Conservation (phyloP, 2,329 filamentous ascomycete species). For the Ascochyta rabiei region DNA sequence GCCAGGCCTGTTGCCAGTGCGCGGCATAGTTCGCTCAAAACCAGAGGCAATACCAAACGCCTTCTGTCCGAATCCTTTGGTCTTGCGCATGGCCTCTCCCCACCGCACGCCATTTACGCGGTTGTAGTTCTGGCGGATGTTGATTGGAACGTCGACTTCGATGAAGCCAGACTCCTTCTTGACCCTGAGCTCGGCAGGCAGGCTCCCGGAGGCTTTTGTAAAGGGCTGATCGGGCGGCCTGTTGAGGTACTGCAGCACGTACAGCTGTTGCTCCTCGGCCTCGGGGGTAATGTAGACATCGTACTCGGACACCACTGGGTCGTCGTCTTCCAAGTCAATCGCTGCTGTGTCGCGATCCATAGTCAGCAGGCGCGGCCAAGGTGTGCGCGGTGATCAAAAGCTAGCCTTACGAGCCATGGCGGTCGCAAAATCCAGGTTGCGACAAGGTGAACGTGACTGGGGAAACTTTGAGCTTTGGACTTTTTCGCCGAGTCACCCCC, state of each 20-base stretch:
- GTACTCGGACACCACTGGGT: constrained; percentile 65
- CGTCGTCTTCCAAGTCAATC: constrained; percentile 50
- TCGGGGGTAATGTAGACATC: constrained; percentile 85
- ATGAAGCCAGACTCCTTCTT: constrained; percentile 84
- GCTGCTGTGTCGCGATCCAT: constrained; percentile 17
- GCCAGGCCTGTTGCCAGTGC: constrained; percentile 34
- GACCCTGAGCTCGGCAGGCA: constrained; percentile 76
- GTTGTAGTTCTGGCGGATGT: constrained; percentile 76
- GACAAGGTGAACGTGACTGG: constrained; percentile 11
- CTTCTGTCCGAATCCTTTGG: constrained; percentile 51
- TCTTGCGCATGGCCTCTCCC: constrained; percentile 73
- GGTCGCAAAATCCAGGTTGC: constrained; percentile 11
- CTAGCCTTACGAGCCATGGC: constrained; percentile 37
- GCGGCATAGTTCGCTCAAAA: constrained; percentile 47
- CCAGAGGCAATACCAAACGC: constrained; percentile 56
- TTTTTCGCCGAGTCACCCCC: not conserved
- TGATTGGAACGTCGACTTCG: constrained; percentile 88
- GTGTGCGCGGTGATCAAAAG: constrained; percentile 3
- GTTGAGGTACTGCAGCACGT: constrained; percentile 90
- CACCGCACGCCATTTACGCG: constrained; percentile 80
- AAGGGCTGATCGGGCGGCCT: constrained; percentile 69
- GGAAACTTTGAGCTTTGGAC: not conserved
- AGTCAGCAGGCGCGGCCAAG: constrained; percentile 9
- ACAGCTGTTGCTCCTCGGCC: constrained; percentile 59
- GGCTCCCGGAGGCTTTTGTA: constrained; percentile 57